These are phyloP conservation scores for Picocystis salinarum DNA, from an alignment of 139 green algal genomes.

Conservation along the genomic window DNA sequence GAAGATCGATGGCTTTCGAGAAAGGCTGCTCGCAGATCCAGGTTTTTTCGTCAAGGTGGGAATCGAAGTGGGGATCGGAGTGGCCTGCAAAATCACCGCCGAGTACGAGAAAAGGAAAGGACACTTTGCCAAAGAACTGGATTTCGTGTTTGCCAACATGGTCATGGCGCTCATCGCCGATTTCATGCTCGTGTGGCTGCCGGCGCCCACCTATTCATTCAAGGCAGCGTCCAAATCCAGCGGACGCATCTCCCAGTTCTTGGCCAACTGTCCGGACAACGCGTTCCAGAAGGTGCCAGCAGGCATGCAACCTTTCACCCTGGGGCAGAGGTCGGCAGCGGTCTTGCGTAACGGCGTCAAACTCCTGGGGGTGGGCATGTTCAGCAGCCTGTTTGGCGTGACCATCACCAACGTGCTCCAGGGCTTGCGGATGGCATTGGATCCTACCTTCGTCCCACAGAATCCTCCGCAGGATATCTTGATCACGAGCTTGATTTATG, in stretches of 20 bases:
- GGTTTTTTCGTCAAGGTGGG: slow-evolving; percentile 75
- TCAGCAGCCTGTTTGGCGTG: slow-evolving; percentile 51
- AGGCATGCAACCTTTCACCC: slow-evolving; percentile 37
- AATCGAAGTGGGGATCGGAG: slow-evolving; percentile 77
- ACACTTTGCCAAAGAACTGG: slow-evolving; percentile 50
- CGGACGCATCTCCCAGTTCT: slow-evolving; percentile 19
- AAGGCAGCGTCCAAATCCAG: slow-evolving; percentile 1
- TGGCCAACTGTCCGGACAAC: slow-evolving; percentile 82
- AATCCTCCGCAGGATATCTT: slow-evolving; percentile 65
- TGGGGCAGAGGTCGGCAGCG: slow-evolving; percentile 52
- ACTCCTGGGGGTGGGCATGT: slow-evolving; percentile 69
- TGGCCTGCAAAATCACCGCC: slow-evolving; percentile 76
- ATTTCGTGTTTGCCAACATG: slow-evolving; percentile 59
- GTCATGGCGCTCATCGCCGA: slow-evolving; percentile 95
- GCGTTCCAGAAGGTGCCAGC: slow-evolving; percentile 72
- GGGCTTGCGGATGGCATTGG: slow-evolving; percentile 30
- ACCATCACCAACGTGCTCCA: slow-evolving; percentile 71
- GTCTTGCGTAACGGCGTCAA: slow-evolving; percentile 73
- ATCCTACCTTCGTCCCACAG: slow-evolving; percentile 37
- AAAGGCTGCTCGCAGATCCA: slow-evolving; percentile 79
- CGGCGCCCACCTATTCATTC: slow-evolving; percentile 63
- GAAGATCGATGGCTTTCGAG: slow-evolving; percentile 49
- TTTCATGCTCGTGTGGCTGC: slow-evolving; percentile 98
- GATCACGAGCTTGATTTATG: slow-evolving; percentile 58
- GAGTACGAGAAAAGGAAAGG: slow-evolving; percentile 61